A percentile compares a stretch with the other conserved stretches of the same genome.
phyloP scores from a whole-genome alignment of 2,329 filamentous ascomycete species.

The Talaromyces sp. region DNA sequence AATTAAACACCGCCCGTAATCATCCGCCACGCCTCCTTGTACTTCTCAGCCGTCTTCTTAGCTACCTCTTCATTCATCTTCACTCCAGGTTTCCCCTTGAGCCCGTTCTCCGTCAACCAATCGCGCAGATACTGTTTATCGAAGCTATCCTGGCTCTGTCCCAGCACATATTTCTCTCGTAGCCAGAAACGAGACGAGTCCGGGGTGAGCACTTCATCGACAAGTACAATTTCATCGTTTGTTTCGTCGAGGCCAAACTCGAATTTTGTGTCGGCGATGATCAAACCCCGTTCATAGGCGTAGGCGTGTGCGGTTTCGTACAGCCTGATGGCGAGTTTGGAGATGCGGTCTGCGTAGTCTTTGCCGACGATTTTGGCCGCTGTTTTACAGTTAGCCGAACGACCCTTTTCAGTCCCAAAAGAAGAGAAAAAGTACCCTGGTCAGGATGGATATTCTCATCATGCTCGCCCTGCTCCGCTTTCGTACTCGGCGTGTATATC shows the following conservation, averaged over 20 bases:
- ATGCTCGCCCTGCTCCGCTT: conserved; percentile 71
- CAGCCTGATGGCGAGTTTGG: conserved; percentile 57
- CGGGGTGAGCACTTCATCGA: conserved; percentile 82
- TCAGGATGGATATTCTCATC: conserved; percentile 81
- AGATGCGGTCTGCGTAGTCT: conserved; percentile 58
- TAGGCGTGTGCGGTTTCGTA: conserved; percentile 50
- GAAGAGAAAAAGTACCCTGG: conserved; percentile 41
- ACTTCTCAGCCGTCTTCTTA: conserved; percentile 62
- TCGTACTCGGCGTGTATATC: conserved; percentile 77
- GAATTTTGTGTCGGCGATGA: conserved; percentile 74
- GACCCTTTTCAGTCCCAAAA: background rate
- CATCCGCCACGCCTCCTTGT: conserved; percentile 67
- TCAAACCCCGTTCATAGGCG: conserved; percentile 56
- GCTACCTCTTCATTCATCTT: conserved; percentile 67
- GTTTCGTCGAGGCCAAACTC: conserved; percentile 65
- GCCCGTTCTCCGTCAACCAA: conserved; percentile 67
- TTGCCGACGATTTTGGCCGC: conserved; percentile 59
- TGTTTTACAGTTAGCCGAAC: conserved; percentile 3
- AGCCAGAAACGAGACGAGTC: conserved; percentile 86
- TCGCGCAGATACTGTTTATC: conserved; percentile 83
- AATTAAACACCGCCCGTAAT: conserved; percentile 50
- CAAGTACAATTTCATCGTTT: conserved; percentile 63
- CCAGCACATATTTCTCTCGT: conserved; percentile 63
- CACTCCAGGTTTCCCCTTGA: conserved; percentile 71
- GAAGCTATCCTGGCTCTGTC: conserved; percentile 72